Evolutionary conservation across 75 land plant species (phyloP).

Genomic region (Sequoiadendron giganteum): DNA sequence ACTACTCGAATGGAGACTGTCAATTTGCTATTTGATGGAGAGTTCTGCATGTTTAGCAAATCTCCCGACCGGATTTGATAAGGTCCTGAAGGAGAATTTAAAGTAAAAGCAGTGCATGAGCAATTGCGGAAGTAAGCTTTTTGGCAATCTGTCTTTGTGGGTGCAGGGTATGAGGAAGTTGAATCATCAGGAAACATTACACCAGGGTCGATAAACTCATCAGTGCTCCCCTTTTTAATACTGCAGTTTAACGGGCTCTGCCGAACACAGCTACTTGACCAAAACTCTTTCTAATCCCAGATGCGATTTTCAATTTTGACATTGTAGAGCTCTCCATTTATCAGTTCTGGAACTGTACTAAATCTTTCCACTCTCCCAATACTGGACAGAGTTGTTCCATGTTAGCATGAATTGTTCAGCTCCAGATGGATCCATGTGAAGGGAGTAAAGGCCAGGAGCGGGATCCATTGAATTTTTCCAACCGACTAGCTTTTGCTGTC

Average conservation of each 20-base stretch:
- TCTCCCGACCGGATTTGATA: conserved; percentile 17
- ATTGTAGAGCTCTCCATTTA: not conserved
- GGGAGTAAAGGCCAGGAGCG: conserved; percentile 17
- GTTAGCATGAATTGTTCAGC: conserved; percentile 3
- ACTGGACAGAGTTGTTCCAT: conserved; percentile 14
- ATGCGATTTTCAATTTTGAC: not conserved
- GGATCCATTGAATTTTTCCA: conserved; percentile 41
- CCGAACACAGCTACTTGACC: conserved; percentile 29
- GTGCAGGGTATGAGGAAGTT: not conserved
- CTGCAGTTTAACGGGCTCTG: conserved; percentile 10
- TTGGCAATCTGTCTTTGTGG: not conserved
- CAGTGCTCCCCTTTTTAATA: too few species aligned
- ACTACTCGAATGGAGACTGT: too few species aligned
- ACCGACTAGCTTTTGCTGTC: conserved; percentile 8
- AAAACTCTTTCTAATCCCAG: conserved; percentile 13
- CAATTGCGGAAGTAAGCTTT: conserved; percentile 17
- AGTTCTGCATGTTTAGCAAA: not conserved
- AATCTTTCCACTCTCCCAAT: conserved; percentile 32
- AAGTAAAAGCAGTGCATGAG: conserved; percentile 9
- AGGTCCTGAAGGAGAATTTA: not conserved
- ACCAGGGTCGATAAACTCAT: too few species aligned
- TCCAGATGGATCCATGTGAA: conserved; percentile 13
- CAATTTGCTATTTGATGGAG: too few species aligned
- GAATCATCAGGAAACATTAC: not conserved
- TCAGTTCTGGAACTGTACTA: conserved; percentile 5